Evolutionary conservation across 1,284 basidiomycete species (phyloP).

Genomic region (Anthracocystis panici-leucophaei): DNA sequence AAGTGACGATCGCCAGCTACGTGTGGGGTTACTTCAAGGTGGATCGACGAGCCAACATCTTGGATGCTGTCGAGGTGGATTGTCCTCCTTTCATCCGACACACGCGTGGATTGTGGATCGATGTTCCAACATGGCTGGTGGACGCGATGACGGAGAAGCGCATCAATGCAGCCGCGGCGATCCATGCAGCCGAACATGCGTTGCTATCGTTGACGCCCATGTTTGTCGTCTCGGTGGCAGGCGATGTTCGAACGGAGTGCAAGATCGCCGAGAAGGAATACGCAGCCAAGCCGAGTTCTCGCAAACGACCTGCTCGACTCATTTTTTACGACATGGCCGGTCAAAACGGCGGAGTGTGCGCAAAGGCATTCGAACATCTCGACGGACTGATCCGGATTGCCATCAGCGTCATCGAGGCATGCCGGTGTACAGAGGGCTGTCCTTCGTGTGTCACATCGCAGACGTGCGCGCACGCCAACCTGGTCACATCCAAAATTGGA

Average conservation of each 20-base stretch:
- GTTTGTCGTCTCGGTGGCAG: constrained; percentile 76
- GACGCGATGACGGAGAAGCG: constrained; percentile 74
- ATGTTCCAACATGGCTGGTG: constrained; percentile 77
- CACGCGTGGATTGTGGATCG: constrained; percentile 86
- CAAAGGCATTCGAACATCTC: constrained; percentile 85
- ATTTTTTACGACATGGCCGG: constrained; percentile 85
- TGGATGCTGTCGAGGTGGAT: constrained; percentile 84
- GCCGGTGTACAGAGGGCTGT: constrained; percentile 81
- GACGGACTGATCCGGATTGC: constrained; percentile 78
- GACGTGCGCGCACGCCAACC: constrained; percentile 57
- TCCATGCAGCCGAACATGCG: constrained; percentile 87
- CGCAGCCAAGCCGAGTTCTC: constrained; percentile 74
- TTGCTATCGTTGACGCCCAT: constrained; percentile 78
- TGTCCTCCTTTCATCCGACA: constrained; percentile 82
- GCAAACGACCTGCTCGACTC: constrained; percentile 84
- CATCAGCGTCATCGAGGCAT: constrained; percentile 76
- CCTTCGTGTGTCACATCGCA: constrained; percentile 75
- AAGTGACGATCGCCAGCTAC: constrained; percentile 77
- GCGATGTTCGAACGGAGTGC: constrained; percentile 86
- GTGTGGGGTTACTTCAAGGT: constrained; percentile 76
- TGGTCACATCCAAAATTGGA: constrained; percentile 65
- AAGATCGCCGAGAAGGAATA: constrained; percentile 82
- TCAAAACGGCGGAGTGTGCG: constrained; percentile 79
- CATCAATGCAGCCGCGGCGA: constrained; percentile 80
- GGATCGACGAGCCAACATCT: constrained; percentile 73